Evolutionary conservation across 2,329 filamentous ascomycete species (phyloP), one percentile per base, ranked within the genome.

Genomic region (Penicillium oxalicum): DNA sequence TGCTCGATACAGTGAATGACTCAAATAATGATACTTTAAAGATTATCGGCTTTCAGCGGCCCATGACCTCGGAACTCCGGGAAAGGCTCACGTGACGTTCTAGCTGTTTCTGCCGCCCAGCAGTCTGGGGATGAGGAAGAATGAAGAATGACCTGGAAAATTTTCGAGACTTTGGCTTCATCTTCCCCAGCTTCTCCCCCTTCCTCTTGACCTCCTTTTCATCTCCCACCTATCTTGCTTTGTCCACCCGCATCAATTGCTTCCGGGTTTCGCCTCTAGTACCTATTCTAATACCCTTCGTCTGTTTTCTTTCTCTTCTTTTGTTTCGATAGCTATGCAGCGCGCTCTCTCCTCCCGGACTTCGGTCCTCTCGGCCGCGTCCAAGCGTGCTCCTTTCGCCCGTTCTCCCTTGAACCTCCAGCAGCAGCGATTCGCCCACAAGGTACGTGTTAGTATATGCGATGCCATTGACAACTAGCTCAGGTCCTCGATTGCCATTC

Each of bases 371-470:
- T 86, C 86, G 55, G 74, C 74, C 64, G 74, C 77, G 58, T 71
- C 75, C 59, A 73, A 64, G 71, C 78, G 65, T 69, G 80, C 79
- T 70, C 73, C 76, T 54, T 75, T 83, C 60, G 74, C 76, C 63
- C 82, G 84, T 64, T 77, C 83, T 65, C 73, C 80, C 63, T 72
- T 88, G 64, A 81, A 75, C 70, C 78, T 88, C 62, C 89, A 95
- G 74, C 91, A 97, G 78, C 83, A 95, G 73, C 83, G 93, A 70
- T 98, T 95, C 72, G 89, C 91, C 60, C 91, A 97, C 82, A 97
- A 97, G 88, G 90, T 95, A 79, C 43, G 77, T 63, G 44, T 26
- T 26, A 37, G 18, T 29, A 38, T 32, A 32, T 11, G 3, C 5
- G 4, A 40, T 48, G 36, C 13, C 6, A 29, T 37, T 35, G 11